A percentile compares a stretch with the other conserved stretches of the same genome.
Evolutionary conservation across 1,284 basidiomycete genomes (phyloP).

Genomic region (Malassezia restricta): DNA sequence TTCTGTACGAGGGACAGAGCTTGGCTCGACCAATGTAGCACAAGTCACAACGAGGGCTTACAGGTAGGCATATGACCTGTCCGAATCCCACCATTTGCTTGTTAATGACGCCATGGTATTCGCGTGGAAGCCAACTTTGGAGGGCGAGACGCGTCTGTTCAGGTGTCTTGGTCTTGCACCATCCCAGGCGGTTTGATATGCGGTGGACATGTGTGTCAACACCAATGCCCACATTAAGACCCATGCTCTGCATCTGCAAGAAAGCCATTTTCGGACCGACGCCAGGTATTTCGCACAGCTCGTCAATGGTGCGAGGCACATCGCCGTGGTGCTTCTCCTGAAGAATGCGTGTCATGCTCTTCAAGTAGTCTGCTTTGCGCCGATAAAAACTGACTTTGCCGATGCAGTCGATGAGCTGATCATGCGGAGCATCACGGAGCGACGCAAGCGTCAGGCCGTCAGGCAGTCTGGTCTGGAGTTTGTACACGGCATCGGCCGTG

Average conservation of each 20-base stretch:
- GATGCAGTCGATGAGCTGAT: slow-evolving; percentile 61
- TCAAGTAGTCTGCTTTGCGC: slow-evolving; percentile 57
- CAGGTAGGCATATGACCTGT: slow-evolving; percentile 74
- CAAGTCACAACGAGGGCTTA: slow-evolving; percentile 66
- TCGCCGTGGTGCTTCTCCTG: slow-evolving; percentile 25
- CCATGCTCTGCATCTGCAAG: slow-evolving; percentile 66
- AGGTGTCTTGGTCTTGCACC: slow-evolving; percentile 78
- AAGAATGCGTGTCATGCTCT: slow-evolving; percentile 24
- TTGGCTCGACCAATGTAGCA: slow-evolving; percentile 23
- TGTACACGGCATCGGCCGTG: slow-evolving; percentile 67
- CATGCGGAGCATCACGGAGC: slow-evolving; percentile 57
- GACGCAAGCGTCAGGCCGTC: slow-evolving; percentile 66
- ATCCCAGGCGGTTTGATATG: slow-evolving; percentile 79
- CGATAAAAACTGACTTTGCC: slow-evolving; percentile 87
- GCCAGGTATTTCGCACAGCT: slow-evolving; percentile 34
- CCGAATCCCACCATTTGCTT: slow-evolving; percentile 42
- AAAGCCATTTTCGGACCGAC: slow-evolving; percentile 47
- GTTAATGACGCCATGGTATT: slow-evolving; percentile 33
- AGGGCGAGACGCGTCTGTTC: slow-evolving; percentile 58
- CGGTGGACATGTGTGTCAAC: slow-evolving; percentile 93
- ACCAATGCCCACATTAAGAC: slow-evolving; percentile 80
- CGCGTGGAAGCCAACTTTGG: slow-evolving; percentile 36
- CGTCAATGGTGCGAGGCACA: slow-evolving; percentile 32
- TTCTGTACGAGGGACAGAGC: slow-evolving; percentile 30
- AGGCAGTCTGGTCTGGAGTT: slow-evolving; percentile 62